phyloP scores from a whole-genome alignment of 2,329 filamentous ascomycete genomes.

The Penicillium nordicum region DNA sequence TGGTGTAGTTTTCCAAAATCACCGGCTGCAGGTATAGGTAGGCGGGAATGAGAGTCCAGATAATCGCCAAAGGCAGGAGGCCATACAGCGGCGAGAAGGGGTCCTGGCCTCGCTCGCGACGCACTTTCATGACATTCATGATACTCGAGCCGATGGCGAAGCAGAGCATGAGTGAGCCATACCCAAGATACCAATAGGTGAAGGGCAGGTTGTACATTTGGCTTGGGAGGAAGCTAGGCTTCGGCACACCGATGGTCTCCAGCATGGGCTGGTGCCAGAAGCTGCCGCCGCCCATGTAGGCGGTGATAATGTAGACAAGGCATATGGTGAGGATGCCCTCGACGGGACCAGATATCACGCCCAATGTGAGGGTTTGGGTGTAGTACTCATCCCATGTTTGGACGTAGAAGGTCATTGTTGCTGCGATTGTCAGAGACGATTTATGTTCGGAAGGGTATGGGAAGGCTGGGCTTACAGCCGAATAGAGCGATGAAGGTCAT shows the following conservation, averaged over 20 bases:
- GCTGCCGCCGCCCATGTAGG: slow-evolving; percentile 77
- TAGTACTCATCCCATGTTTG: slow-evolving; percentile 99
- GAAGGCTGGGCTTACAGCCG: slow-evolving; percentile 58
- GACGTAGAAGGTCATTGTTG: slow-evolving; percentile 92
- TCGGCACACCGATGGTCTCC: slow-evolving; percentile 64
- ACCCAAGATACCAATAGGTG: slow-evolving; percentile 88
- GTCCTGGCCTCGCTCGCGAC: slow-evolving; percentile 68
- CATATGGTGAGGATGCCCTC: slow-evolving; percentile 88
- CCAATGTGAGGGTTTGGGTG: slow-evolving; percentile 90
- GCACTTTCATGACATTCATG: slow-evolving; percentile 77
- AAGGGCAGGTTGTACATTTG: slow-evolving; percentile 75
- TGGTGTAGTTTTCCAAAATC: slow-evolving; percentile 76
- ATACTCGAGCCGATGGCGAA: slow-evolving; percentile 75
- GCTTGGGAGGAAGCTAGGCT: slow-evolving; percentile 63
- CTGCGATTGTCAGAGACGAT: slow-evolving; percentile 41
- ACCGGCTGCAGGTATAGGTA: slow-evolving; percentile 83
- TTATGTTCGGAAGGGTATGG: background rate
- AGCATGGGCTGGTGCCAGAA: slow-evolving; percentile 91
- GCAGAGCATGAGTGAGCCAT: slow-evolving; percentile 75
- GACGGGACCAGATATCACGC: slow-evolving; percentile 88
- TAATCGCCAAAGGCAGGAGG: slow-evolving; percentile 72
- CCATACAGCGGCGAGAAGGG: slow-evolving; percentile 68
- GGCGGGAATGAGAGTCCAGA: slow-evolving; percentile 71
- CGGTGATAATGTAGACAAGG: slow-evolving; percentile 77
- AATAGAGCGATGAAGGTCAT: slow-evolving; percentile 79